Conservation (phyloP, 345 rosid species). For the Euphorbia peplus region DNA sequence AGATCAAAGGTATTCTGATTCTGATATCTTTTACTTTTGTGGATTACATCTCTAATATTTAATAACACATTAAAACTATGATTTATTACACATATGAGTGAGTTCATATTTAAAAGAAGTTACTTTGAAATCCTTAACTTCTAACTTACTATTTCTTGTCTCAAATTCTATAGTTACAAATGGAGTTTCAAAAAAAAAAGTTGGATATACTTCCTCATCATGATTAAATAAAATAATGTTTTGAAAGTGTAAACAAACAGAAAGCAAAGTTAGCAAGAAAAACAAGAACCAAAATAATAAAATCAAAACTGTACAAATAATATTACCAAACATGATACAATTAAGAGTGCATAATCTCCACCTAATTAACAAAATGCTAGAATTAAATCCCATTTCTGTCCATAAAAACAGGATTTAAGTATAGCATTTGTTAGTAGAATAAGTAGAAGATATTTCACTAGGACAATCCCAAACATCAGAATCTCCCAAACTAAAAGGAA, state of each 20-base stretch:
- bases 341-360: no score
- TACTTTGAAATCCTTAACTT: no score
- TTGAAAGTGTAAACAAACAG: not conserved
- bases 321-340: constrained; percentile 2
- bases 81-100: no score
- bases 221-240: not conserved
- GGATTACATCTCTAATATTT: no score
- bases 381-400: constrained; percentile 12
- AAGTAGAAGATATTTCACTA: constrained; percentile 49
- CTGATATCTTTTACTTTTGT: no score
- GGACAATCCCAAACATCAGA: constrained; percentile 54
- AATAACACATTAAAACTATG: no score
- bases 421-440: constrained; percentile 51
- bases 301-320: constrained; percentile 29
- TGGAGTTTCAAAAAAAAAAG: no score
- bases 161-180: no score
- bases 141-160: no score
- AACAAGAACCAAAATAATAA: not conserved
- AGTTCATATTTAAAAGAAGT: no score
- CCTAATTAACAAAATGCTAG: constrained; percentile 14
- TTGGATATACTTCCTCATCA: no score
- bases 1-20: no score
- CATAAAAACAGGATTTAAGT: constrained; percentile 29
- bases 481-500: constrained; percentile 54
- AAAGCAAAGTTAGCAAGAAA: not conserved